A percentile compares a stretch with the other conserved stretches of the same genome.
These are phyloP conservation scores for Terfezia boudieri DNA, from an alignment of 495 filamentous ascomycete species.

Conservation along the genomic window DNA sequence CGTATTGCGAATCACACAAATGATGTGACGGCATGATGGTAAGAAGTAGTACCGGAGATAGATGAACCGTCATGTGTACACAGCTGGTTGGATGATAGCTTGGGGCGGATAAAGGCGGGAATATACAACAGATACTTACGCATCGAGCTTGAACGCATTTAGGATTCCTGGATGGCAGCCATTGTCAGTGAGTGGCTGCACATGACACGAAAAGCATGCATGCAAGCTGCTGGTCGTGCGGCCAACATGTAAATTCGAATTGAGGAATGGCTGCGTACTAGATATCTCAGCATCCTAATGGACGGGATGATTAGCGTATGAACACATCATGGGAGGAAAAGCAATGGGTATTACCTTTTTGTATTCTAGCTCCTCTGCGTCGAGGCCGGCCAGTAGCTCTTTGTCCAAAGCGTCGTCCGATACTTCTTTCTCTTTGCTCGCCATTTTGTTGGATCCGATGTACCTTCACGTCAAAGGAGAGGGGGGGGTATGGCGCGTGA, in stretches of 20 bases:
- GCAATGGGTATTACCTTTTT: slow-evolving; percentile 36
- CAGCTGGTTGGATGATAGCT: background rate
- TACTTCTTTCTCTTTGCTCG: slow-evolving; percentile 10
- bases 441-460: background rate
- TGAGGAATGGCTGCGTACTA: slow-evolving; percentile 22
- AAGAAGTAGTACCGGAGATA: background rate
- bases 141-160: slow-evolving; percentile 71
- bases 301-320: slow-evolving; percentile 5
- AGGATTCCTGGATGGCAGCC: slow-evolving; percentile 31
- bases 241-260: too few species aligned
- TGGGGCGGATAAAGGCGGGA: background rate
- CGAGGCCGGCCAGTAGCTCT: slow-evolving; percentile 65
- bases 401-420: slow-evolving; percentile 21
- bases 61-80: background rate
- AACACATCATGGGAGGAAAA: background rate
- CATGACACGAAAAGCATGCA: background rate
- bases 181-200: slow-evolving; percentile 1
- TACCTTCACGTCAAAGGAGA: too few species aligned
- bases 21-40: background rate
- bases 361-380: slow-evolving; percentile 73
- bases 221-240: background rate
- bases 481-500: background rate
- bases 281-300: slow-evolving; percentile 82
- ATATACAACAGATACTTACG: slow-evolving; percentile 30
- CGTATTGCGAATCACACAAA: background rate